Evolutionary conservation across 805 yeast species (phyloP).

Genomic region (Lipomyces chichibuensis): DNA sequence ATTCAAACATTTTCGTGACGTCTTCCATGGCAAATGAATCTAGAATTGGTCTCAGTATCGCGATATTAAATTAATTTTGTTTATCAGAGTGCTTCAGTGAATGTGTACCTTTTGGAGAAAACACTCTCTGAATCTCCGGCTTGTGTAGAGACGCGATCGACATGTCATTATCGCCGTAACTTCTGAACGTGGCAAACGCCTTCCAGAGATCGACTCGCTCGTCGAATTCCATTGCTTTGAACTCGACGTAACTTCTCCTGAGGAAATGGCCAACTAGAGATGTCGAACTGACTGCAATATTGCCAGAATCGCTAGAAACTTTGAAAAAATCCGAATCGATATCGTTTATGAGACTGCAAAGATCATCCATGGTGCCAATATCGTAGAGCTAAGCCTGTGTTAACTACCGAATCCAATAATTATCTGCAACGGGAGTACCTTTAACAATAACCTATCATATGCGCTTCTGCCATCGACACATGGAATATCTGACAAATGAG

Average conservation of each 20-base stretch:
- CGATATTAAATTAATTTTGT: neutral
- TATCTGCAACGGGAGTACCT: neutral
- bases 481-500: neutral
- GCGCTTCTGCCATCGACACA: slow-evolving; percentile 3
- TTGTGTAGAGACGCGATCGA: neutral
- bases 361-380: slow-evolving; percentile 13
- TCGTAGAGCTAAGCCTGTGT: neutral
- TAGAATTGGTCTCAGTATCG: neutral
- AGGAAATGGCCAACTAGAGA: slow-evolving; percentile 31
- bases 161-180: neutral
- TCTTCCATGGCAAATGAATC: slow-evolving; percentile 56
- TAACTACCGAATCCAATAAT: neutral
- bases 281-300: slow-evolving; percentile 10
- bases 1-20: slow-evolving; percentile 28
- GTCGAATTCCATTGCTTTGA: slow-evolving; percentile 17
- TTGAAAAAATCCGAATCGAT: slow-evolving; percentile 22
- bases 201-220: slow-evolving; percentile 23
- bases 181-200: slow-evolving; percentile 16
- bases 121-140: neutral
- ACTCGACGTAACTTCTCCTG: slow-evolving; percentile 29
- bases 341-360: slow-evolving; percentile 15
- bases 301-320: neutral
- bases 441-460: slow-evolving; percentile 9
- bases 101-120: neutral
- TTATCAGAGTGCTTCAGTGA: neutral